phyloP scores from a whole-genome alignment of 768 basidiomycete species.

The Mycena filopes region DNA sequence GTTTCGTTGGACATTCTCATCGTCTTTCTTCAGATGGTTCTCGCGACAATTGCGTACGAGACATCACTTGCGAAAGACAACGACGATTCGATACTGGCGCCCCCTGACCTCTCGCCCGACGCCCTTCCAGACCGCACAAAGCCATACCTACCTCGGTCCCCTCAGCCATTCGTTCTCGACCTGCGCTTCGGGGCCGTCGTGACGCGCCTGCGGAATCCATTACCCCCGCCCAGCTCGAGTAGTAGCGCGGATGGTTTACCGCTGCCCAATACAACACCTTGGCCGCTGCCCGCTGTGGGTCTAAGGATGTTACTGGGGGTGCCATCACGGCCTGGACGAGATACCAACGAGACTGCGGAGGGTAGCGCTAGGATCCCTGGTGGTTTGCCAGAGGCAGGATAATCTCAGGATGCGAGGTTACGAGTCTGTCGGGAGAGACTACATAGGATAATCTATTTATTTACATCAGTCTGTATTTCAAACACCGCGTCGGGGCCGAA shows the following conservation, averaged over 20 bases:
- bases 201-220: conserved; percentile 66
- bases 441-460: too few relatives aligned
- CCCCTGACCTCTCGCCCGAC: conserved; percentile 38
- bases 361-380: conserved; percentile 28
- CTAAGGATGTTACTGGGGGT: conserved; percentile 64
- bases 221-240: conserved; percentile 44
- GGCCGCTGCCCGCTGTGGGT: conserved; percentile 56
- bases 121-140: conserved; percentile 36
- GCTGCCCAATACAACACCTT: conserved; percentile 69
- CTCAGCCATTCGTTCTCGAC: conserved; percentile 68
- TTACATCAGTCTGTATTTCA: too few relatives aligned
- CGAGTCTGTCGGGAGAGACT: too few relatives aligned
- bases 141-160: conserved; percentile 38
- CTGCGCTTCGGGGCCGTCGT: conserved; percentile 66
- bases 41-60: conserved; percentile 78
- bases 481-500: too few relatives aligned
- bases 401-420: too few relatives aligned
- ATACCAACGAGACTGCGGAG: conserved; percentile 29
- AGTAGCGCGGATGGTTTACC: conserved; percentile 53
- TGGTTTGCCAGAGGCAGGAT: conserved; percentile 20
- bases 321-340: conserved; percentile 46
- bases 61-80: conserved; percentile 55
- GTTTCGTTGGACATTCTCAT: conserved; percentile 76
- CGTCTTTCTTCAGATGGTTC: conserved; percentile 70
- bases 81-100: conserved; percentile 37